Evolutionary conservation across 768 basidiomycete genomes (phyloP).

Genomic region (Tylopilus plumbeoviolaceoides): DNA sequence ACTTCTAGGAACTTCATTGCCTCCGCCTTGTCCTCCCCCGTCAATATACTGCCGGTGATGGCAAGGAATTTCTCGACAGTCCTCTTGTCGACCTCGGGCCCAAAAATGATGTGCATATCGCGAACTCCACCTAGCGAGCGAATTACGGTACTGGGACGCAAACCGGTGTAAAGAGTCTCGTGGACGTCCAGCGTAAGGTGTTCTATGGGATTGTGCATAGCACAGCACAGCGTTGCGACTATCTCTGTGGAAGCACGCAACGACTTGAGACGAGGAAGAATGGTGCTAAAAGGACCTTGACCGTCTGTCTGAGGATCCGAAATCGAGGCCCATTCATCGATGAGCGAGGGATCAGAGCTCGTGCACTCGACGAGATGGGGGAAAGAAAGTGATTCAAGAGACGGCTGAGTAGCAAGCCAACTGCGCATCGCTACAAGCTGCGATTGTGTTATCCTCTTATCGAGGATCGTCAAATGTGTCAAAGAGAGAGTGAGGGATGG

Average conservation of each 20-base stretch:
- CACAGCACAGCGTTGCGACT: constrained; percentile 16
- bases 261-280: constrained; percentile 25
- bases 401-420: constrained; percentile 24
- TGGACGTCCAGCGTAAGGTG: constrained; percentile 23
- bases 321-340: constrained; percentile 9
- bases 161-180: constrained; percentile 27
- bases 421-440: constrained; percentile 18
- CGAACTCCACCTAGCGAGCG: constrained; percentile 27
- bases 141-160: constrained; percentile 26
- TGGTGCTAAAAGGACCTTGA: not conserved
- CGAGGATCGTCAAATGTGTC: constrained; percentile 27
- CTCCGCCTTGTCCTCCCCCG: constrained; percentile 7
- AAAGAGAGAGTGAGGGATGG: constrained; percentile 21
- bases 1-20: constrained; percentile 24
- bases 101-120: constrained; percentile 28
- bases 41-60: constrained; percentile 20
- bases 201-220: constrained; percentile 15
- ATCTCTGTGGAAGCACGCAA: constrained; percentile 27
- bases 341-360: not conserved
- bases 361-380: constrained; percentile 22
- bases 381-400: constrained; percentile 27
- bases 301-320: not conserved
- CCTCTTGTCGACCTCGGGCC: constrained; percentile 31
- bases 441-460: constrained; percentile 20
- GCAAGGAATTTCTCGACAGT: constrained; percentile 31